phyloP scores from a whole-genome alignment of 208 protist genomes.

The Trypanosoma theileri region DNA sequence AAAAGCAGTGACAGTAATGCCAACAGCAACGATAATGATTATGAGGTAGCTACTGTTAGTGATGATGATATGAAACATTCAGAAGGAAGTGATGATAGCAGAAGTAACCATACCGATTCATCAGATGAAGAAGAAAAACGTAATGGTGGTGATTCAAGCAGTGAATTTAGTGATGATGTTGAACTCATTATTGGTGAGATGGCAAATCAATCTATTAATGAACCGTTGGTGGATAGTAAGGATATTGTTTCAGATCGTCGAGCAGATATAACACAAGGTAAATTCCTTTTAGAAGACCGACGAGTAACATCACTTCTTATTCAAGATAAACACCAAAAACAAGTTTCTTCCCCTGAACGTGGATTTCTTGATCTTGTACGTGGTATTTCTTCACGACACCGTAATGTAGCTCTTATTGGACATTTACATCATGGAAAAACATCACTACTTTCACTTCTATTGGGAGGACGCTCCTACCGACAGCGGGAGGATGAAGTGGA shows the following conservation, averaged over 20 bases:
- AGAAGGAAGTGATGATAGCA: background rate
- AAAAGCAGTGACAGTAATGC: constrained; percentile 23
- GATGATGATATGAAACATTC: constrained; percentile 5
- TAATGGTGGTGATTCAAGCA: constrained; percentile 5
- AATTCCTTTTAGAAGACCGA: constrained; percentile 45
- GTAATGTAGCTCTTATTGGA: constrained; percentile 95
- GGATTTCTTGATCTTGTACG: constrained; percentile 52
- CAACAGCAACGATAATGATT: constrained; percentile 3
- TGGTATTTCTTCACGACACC: constrained; percentile 73
- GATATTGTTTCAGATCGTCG: constrained; percentile 21
- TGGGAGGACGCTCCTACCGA: constrained; percentile 41
- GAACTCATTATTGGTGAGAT: constrained; percentile 83
- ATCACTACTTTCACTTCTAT: constrained; percentile 88
- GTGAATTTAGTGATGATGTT: constrained; percentile 77
- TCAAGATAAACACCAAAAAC: background rate
- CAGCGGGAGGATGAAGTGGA: constrained; percentile 63
- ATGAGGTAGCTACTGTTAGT: background rate
- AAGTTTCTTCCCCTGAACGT: constrained; percentile 16
- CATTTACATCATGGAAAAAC: constrained; percentile 98
- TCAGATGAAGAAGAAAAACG: constrained; percentile 4
- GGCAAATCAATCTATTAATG: constrained; percentile 52
- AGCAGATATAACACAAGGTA: constrained; percentile 15
- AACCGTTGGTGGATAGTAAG: constrained; percentile 59
- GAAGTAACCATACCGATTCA: background rate
- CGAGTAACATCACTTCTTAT: constrained; percentile 31